Base-by-base conservation (phyloP, 2,329 filamentous ascomycete species). In the Fusarium stilboides region DNA sequence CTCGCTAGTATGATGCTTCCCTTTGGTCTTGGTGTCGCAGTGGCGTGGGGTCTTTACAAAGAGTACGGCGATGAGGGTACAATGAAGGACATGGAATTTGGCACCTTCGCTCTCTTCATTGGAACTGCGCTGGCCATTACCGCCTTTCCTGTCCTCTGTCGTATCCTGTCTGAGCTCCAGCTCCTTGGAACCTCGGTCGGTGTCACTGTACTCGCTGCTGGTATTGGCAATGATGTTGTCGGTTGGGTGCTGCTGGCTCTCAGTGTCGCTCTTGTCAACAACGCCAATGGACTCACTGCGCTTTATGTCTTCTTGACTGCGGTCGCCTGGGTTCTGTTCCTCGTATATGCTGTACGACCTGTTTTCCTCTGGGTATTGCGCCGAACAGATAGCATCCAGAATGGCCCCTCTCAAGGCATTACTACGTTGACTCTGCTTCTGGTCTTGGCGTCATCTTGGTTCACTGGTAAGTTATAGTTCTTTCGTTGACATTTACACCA, bases 101-200 rank as follows among this genome's bases (percentile, higher is more conserved):
- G 83, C 49, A 81, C 85, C 13, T 88, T 94, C 47, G 84, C 84
- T 65, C 80, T 87, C 28, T 98, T 98, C 77, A 92, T 98, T 69
- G 95, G 94, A 79, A 94, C 97, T 54, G 95, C 95, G 1, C 91
- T 98, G 80, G 92, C 94, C 28, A 98, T 98, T 72, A 98, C 95
- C 2, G 94, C 89, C 10, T 91, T 98, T 74, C 95, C 95, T 0
- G 95, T 98, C 1, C 87, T 98, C 14, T 98, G 95, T 76, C 92
- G 95, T 78, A 98, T 98, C 70, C 83, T 98, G 69, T 95, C 94
- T 0, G 94, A 97, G 79, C 84, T 98, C 54, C 96, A 97, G 74
- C 84, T 98, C 50, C 89, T 98, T 6, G 83, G 87, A 56, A 96
- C 94, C 3, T 88, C 91, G 1, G 94, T 97, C 7, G 94, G 94